Evolutionary conservation across 2,329 filamentous ascomycete genomes (phyloP).

Genomic region (Diaporthe velutina): DNA sequence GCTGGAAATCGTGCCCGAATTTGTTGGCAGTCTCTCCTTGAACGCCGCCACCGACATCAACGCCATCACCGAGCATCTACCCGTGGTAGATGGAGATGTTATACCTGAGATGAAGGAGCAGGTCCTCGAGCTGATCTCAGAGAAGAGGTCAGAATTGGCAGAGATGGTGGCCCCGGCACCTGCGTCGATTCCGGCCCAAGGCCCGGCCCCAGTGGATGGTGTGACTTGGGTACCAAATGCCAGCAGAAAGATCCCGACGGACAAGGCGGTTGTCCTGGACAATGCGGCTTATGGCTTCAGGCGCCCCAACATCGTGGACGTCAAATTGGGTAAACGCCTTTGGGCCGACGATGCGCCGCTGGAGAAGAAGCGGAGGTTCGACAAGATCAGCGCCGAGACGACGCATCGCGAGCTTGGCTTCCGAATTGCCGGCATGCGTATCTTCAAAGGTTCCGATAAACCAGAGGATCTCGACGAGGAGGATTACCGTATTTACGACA

Average conservation of each 20-base stretch:
- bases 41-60: slow-evolving; percentile 63
- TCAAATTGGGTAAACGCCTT: slow-evolving; percentile 88
- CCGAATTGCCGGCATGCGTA: slow-evolving; percentile 75
- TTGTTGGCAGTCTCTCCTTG: slow-evolving; percentile 84
- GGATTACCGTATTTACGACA: slow-evolving; percentile 71
- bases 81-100: slow-evolving; percentile 57
- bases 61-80: slow-evolving; percentile 64
- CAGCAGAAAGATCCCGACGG: slow-evolving; percentile 76
- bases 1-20: slow-evolving; percentile 84
- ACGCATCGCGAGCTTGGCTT: slow-evolving; percentile 73
- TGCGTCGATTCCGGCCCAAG: slow-evolving; percentile 21
- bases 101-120: slow-evolving; percentile 58
- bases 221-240: slow-evolving; percentile 63
- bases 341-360: slow-evolving; percentile 81
- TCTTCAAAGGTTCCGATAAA: slow-evolving; percentile 69
- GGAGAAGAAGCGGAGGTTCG: slow-evolving; percentile 71
- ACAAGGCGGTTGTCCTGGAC: slow-evolving; percentile 85
- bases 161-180: slow-evolving; percentile 36
- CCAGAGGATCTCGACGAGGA: slow-evolving; percentile 64
- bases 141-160: slow-evolving; percentile 39
- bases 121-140: slow-evolving; percentile 43
- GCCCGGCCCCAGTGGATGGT: slow-evolving; percentile 42
- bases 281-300: slow-evolving; percentile 86
- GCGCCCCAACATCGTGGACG: slow-evolving; percentile 89
- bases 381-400: slow-evolving; percentile 69